Base-by-base conservation (phyloP, 2,329 filamentous ascomycete genomes). In the Ceratocystis diversiconidia region DNA sequence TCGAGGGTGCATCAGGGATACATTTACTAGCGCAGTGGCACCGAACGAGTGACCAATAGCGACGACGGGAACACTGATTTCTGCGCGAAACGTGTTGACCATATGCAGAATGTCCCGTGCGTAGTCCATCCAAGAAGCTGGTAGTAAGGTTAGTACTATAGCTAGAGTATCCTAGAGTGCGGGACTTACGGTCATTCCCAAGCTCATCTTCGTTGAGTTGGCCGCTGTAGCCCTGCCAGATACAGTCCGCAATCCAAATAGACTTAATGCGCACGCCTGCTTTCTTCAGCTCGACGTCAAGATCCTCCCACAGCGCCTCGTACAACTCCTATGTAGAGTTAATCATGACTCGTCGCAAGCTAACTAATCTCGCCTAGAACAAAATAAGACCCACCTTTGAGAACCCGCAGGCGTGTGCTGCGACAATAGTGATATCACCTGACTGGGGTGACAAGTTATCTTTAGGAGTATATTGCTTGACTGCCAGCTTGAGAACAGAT, bases 11-110 rank as follows among this genome's bases (percentile, higher is more conserved):
- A 90, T 81, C 10, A 92, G 77, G 3, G 89, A 79, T 17, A 92
- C 79, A 70, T 90, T 85, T 64, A 82, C 79, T 64, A 96, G 80
- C 67, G 88, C 83, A 72, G 83, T 84, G 69, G 82, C 91, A 70
- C 92, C 92, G 79, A 95, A 92, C 70, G 90, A 95, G 76, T 97
- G 92, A 17, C 90, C 92, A 32, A 97, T 75, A 66, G 89, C 92
- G 69, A 96, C 76, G 22, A 96, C 79, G 1, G 92, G 92, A 0
- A 88, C 87, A 12, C 89, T 87, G 82, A 80, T 77, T 36, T 67
- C 43, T 36, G 66, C 59, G 52, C 90, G 88, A 76, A 96, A 92
- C 64, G 84, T 80, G 75, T 96, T 96, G 76, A 94, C 82, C 75
- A 96, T 82, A 72, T 92, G 85, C 19, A 94, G 80, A 3, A 96